Base-by-base conservation (phyloP, 208 protist genomes). In the Leishmania lainsoni region DNA sequence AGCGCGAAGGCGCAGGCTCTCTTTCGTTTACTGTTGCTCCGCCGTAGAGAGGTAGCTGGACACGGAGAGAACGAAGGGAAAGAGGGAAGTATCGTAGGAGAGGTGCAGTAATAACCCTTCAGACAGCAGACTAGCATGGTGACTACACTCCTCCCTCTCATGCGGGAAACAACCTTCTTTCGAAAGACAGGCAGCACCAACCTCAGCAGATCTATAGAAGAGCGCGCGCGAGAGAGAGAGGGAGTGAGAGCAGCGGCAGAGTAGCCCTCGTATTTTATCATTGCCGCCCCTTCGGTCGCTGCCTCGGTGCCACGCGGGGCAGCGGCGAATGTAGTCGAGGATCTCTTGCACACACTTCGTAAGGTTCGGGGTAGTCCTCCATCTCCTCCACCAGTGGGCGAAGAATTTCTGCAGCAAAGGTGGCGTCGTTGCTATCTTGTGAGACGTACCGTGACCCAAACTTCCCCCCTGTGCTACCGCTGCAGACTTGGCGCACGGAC, bases 341-440 rank as follows among this genome's bases (percentile, higher is more conserved):
- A 35, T 75, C 80, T 77, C 48, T 81, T 51, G 85, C 58, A 29
- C 79, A 83, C 5, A 71, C 84, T 58, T 93, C 76, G 75, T 89
- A 93, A 78, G 90, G 86, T 71, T 92, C 87, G 56, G 87, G 81
- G 69, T 89, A 92, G 32, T 81, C 68, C 32, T 75, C 75, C 83
- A 96, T 90, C 63, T 94, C 92, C 70, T 88, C 91, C 74, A 87
- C 82, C 74, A 96, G 83, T 12, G 92, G 92, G 3, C 91, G 76
- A 16, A 96, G 69, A n/a, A 96, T 83, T 10, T 85, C 74, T 68
- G 84, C 81, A 0, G 82, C 78, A 22, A 56, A 29, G 66, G 79
- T 70, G 52, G 81, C 76, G 58, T 22, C 9, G 52, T 35, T 51
- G 74, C 26, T 17, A 1, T 45, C 52, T 3, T 54, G 16, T 29